Conservation (phyloP, 225 moss, liverwort and hornwort genomes). For the Polytrichum formosum region DNA sequence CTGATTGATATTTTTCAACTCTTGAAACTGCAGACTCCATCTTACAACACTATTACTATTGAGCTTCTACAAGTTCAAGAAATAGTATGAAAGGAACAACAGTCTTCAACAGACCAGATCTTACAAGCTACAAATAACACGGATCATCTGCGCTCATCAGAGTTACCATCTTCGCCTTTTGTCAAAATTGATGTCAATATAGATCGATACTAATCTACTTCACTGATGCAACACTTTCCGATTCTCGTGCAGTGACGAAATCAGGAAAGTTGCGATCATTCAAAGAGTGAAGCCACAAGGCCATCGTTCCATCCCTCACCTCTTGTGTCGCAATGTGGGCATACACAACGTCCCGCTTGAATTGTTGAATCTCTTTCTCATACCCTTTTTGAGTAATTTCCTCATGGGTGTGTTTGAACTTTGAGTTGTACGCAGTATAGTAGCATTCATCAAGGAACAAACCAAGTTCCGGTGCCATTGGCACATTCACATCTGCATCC, state of each 20-base stretch:
- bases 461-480: slow-evolving; percentile 91
- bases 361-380: slow-evolving; percentile 43
- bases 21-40: slow-evolving; percentile 7
- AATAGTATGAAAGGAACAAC: neutral
- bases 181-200: neutral
- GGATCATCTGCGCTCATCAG: neutral
- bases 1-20: slow-evolving; percentile 12
- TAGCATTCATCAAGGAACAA: slow-evolving; percentile 86
- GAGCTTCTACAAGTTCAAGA: neutral
- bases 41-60: neutral
- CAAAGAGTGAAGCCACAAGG: slow-evolving; percentile 78
- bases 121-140: neutral
- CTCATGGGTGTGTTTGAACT: slow-evolving; percentile 57
- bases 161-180: neutral
- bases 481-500: slow-evolving; percentile 71
- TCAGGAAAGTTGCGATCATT: slow-evolving; percentile 82
- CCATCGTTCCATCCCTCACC: slow-evolving; percentile 68
- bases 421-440: slow-evolving; percentile 70
- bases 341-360: slow-evolving; percentile 78
- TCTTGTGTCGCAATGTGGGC: slow-evolving; percentile 70
- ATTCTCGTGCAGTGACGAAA: slow-evolving; percentile 55
- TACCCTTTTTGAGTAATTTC: slow-evolving; percentile 57
- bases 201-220: too few relatives aligned
- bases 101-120: neutral
- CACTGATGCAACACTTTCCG: slow-evolving; percentile 3